A percentile compares a stretch with the other conserved stretches of the same genome.
Conservation (phyloP, 371 early-diverging fungal genomes). For the Saksenaea vasiformis region DNA sequence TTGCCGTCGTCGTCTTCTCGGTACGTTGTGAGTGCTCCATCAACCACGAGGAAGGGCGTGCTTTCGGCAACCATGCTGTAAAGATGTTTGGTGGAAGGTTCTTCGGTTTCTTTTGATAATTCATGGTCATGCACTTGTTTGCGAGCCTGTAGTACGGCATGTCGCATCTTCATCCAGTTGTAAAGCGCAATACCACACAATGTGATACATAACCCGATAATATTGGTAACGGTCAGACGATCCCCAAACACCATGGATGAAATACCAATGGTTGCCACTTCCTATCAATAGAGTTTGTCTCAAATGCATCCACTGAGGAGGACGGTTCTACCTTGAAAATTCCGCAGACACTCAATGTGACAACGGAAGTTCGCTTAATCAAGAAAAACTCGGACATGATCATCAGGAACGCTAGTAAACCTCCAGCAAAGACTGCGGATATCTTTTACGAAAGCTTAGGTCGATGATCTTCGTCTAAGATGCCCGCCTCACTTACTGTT, state of each 20-base stretch:
- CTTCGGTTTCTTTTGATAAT: background rate
- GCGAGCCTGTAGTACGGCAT: slow-evolving; percentile 17
- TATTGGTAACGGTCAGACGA: slow-evolving; percentile 62
- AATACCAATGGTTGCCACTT: slow-evolving; percentile 72
- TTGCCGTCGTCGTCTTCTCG: slow-evolving; percentile 24
- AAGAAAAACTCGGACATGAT: slow-evolving; percentile 85
- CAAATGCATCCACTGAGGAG: no score
- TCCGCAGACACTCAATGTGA: slow-evolving; percentile 91
- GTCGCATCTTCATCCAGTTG: slow-evolving; percentile 54
- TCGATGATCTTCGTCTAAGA: no score
- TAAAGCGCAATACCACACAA: slow-evolving; percentile 74
- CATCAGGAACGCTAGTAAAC: slow-evolving; percentile 87
- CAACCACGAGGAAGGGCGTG: slow-evolving; percentile 46
- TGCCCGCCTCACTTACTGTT: slow-evolving; percentile 29
- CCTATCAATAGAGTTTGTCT: slow-evolving; percentile 29
- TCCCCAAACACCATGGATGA: slow-evolving; percentile 77
- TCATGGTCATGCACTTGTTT: slow-evolving; percentile 15
- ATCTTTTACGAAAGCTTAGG: slow-evolving; percentile 9
- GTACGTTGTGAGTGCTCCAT: slow-evolving; percentile 34
- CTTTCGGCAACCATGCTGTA: slow-evolving; percentile 53
- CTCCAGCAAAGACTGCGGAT: slow-evolving; percentile 60
- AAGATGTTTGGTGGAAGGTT: slow-evolving; percentile 14
- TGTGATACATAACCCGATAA: slow-evolving; percentile 71
- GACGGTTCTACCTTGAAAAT: slow-evolving; percentile 82
- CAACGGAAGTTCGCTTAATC: slow-evolving; percentile 84